These are phyloP conservation scores for Cornus kousa DNA, from an alignment of 148 eudicot species.

Conservation along the genomic window DNA sequence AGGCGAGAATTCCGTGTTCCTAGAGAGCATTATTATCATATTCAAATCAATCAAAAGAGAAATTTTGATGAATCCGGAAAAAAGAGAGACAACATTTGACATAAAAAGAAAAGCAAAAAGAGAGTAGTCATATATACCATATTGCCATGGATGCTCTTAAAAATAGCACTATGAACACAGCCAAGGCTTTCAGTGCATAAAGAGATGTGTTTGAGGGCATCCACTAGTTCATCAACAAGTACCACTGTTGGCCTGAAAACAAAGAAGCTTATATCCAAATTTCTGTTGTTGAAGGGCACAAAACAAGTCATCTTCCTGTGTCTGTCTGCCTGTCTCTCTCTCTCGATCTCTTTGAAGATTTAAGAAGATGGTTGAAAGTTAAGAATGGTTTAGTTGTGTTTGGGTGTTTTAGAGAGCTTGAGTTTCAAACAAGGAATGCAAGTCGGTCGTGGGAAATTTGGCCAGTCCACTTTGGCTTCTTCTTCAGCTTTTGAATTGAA, in stretches of 20 bases:
- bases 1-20: too few relatives aligned
- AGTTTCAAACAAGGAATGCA: background rate
- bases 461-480: conserved; percentile 10
- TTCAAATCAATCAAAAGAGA: background rate
- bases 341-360: background rate
- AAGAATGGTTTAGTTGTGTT: too few relatives aligned
- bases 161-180: conserved; percentile 37
- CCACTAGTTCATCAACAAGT: conserved; percentile 35
- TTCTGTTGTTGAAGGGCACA: conserved; percentile 42
- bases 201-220: conserved; percentile 36
- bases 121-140: conserved; percentile 23
- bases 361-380: background rate
- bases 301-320: conserved; percentile 34
- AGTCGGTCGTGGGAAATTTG: background rate
- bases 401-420: background rate
- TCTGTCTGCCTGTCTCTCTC: conserved; percentile 2
- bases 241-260: conserved; percentile 39
- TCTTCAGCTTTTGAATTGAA: background rate
- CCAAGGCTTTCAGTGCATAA: conserved; percentile 28
- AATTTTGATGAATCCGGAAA: background rate
- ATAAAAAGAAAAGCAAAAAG: background rate
- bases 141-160: conserved; percentile 45
- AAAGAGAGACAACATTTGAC: background rate
- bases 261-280: conserved; percentile 33
- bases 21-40: background rate